Percentiles rank a stretch among this genome's conserved stretches.
Evolutionary conservation across 306 rosid genomes (phyloP).

Genomic region (Rubus idaeus): DNA sequence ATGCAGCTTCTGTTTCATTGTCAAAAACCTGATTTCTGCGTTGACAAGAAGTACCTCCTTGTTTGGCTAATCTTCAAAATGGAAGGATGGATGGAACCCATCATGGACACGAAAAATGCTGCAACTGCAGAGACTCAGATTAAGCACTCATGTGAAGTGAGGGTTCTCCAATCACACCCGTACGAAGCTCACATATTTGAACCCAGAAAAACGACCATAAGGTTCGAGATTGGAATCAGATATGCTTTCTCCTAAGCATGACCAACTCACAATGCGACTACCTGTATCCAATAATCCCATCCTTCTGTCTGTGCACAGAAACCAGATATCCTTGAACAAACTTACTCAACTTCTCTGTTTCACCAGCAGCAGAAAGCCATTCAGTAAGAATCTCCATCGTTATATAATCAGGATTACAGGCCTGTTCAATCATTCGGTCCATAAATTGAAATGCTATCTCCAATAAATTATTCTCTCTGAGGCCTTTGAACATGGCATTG

Average conservation of each 20-base stretch:
- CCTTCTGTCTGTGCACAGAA: constrained; percentile 10
- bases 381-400: constrained; percentile 77
- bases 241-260: background rate
- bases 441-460: constrained; percentile 55
- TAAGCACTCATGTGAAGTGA: background rate
- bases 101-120: background rate
- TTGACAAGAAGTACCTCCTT: background rate
- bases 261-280: background rate
- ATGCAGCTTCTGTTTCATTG: background rate
- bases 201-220: background rate
- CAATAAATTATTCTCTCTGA: constrained; percentile 44
- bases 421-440: constrained; percentile 65
- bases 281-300: constrained; percentile 2
- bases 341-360: constrained; percentile 42
- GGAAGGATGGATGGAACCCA: background rate
- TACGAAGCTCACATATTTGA: background rate
- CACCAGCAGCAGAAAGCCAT: constrained; percentile 63
- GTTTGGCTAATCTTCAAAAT: background rate
- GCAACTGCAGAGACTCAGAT: background rate
- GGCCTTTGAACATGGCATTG: constrained; percentile 63
- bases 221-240: background rate
- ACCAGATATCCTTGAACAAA: constrained; percentile 48
- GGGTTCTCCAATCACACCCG: background rate
- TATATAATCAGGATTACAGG: constrained; percentile 62
- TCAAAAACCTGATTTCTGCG: background rate